Conservation (phyloP, 768 basidiomycete genomes). For the Daedaleopsis nitida region DNA sequence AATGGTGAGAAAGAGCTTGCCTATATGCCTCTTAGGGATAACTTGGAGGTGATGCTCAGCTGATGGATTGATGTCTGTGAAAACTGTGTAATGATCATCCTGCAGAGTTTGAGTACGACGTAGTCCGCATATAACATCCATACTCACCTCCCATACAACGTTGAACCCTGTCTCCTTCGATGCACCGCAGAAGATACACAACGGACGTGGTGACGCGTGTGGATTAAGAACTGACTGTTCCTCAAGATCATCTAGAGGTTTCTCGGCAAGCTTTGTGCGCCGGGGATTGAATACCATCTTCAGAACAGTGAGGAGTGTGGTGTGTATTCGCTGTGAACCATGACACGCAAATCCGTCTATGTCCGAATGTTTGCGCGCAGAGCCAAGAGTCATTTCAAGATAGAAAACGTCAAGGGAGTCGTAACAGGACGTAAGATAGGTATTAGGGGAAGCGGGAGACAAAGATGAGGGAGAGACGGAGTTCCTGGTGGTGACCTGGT, state of each 20-base stretch:
- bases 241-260: neutral
- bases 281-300: conserved; percentile 1
- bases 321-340: neutral
- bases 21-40: conserved; percentile 39
- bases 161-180: conserved; percentile 35
- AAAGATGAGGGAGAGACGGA: neutral
- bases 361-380: neutral
- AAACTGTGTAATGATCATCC: conserved; percentile 35
- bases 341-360: neutral
- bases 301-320: neutral
- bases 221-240: conserved; percentile 5
- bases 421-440: neutral
- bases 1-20: conserved; percentile 24
- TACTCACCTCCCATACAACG: conserved; percentile 36
- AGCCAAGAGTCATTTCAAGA: neutral
- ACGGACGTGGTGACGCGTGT: neutral
- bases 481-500: neutral
- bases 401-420: neutral
- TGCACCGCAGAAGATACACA: conserved; percentile 37
- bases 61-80: conserved; percentile 38
- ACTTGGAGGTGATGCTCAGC: conserved; percentile 39
- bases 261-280: neutral
- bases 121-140: neutral
- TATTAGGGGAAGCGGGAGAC: neutral
- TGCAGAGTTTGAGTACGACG: conserved; percentile 8